Percentiles rank a stretch among this genome's conserved stretches.
Evolutionary conservation across 2,329 filamentous ascomycete species (phyloP).

Genomic region (Pseudogymnoascus verrucosus): DNA sequence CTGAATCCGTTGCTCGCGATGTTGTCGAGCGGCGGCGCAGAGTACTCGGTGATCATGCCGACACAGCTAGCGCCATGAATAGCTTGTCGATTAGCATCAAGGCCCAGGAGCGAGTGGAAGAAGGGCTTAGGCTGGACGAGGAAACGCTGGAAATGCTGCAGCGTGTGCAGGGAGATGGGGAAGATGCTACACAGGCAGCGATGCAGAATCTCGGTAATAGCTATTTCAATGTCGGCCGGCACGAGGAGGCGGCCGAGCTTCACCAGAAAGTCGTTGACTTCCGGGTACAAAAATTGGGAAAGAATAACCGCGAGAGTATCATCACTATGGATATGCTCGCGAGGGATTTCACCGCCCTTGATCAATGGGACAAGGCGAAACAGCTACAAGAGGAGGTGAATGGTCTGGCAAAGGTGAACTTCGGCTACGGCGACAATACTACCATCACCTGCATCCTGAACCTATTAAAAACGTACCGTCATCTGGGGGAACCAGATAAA

Average conservation of each 20-base stretch:
- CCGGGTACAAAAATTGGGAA: neutral
- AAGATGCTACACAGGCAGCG: neutral
- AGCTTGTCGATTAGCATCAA: neutral
- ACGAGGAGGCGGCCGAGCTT: neutral
- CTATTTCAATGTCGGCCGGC: neutral
- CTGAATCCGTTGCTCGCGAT: neutral
- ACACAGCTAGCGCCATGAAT: neutral
- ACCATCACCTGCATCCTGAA: neutral
- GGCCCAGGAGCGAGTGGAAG: neutral
- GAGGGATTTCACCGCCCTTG: neutral
- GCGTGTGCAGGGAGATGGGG: neutral
- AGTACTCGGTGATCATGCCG: neutral
- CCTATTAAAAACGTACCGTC: neutral
- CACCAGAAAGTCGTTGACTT: neutral
- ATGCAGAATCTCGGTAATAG: neutral
- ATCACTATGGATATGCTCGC: neutral
- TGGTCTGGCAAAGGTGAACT: neutral
- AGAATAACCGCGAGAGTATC: neutral
- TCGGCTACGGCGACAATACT: neutral
- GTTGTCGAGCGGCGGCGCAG: neutral
- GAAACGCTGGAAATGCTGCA: neutral
- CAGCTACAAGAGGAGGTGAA: neutral
- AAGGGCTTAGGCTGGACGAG: neutral
- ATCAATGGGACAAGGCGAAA: neutral
- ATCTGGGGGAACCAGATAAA: neutral